A percentile compares a stretch with the other conserved stretches of the same genome.
phyloP scores from a whole-genome alignment of 768 basidiomycete genomes.

The Leccinum longicurvipes region DNA sequence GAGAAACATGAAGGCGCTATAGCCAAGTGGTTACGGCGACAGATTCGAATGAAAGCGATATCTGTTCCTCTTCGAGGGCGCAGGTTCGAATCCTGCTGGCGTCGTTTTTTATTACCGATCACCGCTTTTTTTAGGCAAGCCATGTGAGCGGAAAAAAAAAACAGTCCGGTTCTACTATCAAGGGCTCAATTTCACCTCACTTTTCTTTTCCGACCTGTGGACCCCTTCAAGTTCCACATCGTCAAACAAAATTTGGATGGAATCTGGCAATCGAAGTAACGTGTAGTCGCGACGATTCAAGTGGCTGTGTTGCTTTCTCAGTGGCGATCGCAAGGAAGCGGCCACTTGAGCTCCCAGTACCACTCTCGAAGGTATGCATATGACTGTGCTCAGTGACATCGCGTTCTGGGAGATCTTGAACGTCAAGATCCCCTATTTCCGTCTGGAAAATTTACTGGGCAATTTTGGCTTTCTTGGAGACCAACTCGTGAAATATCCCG shows the following conservation, averaged over 20 bases:
- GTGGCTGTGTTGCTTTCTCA: not conserved
- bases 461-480: not conserved
- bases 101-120: slow-evolving; percentile 23
- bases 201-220: not conserved
- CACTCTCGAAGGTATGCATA: not conserved
- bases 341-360: too few relatives aligned
- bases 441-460: not conserved
- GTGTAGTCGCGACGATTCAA: too few relatives aligned
- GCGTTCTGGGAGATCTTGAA: slow-evolving; percentile 3
- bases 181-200: too few relatives aligned
- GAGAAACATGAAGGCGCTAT: slow-evolving; percentile 39
- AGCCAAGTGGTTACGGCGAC: slow-evolving; percentile 79
- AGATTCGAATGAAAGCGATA: slow-evolving; percentile 50
- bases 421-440: not conserved
- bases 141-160: not conserved
- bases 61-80: slow-evolving; percentile 40
- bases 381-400: slow-evolving; percentile 2
- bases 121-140: not conserved
- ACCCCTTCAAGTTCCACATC: not conserved
- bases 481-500: not conserved
- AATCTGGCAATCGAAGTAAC: not conserved
- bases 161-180: too few relatives aligned
- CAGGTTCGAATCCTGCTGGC: slow-evolving; percentile 43
- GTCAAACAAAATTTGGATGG: not conserved
- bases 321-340: too few relatives aligned